These are phyloP conservation scores for Chrysochromulina tobinii DNA, from an alignment of 78 protist genomes.

Conservation along the genomic window DNA sequence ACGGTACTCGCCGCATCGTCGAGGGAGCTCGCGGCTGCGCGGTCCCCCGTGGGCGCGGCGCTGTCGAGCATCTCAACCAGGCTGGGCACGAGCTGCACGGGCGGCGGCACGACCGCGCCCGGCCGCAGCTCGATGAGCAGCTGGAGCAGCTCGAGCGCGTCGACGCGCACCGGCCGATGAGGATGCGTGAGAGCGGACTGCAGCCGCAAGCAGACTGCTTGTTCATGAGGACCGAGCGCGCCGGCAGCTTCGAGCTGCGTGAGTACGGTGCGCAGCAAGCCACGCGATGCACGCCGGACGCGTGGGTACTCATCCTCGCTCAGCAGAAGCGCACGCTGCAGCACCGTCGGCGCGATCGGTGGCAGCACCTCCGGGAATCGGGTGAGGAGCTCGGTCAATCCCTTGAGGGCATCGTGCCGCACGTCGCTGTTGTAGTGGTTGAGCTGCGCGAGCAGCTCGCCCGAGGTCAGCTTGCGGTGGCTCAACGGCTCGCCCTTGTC, in stretches of 20 bases:
- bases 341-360: background rate
- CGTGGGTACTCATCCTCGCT: background rate
- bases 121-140: too few relatives aligned
- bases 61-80: too few relatives aligned
- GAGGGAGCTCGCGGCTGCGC: too few relatives aligned
- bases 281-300: background rate
- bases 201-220: background rate
- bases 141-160: too few relatives aligned
- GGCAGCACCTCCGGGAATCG: background rate
- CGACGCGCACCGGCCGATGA: too few relatives aligned
- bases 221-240: background rate
- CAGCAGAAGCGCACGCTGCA: background rate
- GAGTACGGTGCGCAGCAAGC: background rate
- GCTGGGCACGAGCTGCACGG: too few relatives aligned
- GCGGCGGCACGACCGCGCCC: too few relatives aligned
- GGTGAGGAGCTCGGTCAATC: background rate
- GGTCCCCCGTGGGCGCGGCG: too few relatives aligned
- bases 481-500: background rate
- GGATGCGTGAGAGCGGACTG: too few relatives aligned
- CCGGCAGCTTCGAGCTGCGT: background rate
- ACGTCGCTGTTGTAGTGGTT: background rate
- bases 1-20: too few relatives aligned
- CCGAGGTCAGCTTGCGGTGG: background rate
- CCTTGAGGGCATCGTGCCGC: background rate
- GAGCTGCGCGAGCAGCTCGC: constrained; percentile 1